Evolutionary conservation across 805 yeast genomes (phyloP), one percentile per base, ranked within the genome.

Genomic region (Barnettozyma salicaria): DNA sequence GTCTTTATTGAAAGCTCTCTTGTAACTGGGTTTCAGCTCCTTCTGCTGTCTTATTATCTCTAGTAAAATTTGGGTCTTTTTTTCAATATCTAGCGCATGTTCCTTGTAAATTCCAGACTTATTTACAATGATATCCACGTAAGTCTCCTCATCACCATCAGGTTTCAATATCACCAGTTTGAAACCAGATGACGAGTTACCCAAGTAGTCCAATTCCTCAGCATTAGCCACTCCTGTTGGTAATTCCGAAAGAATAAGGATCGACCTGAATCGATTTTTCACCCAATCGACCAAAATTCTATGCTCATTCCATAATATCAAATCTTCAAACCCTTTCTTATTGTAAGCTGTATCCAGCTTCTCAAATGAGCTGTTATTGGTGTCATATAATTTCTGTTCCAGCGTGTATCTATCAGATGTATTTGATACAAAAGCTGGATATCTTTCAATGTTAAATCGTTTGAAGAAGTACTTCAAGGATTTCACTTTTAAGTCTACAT

Each of bases 241-340:
- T 7, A 42, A 39, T 19, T 62, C 75, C 4, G 76, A 61, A 17
- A 81, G 55, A 4, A 81, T 65, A 46, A 83, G 70, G 49, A 73
- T 55, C 2, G 83, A 63, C 37, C 90, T 62, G 55, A 78, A 80
- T 56, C 74, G 73, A 62, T 81, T 81, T 50, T 78, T 79, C 32
- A 65, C 53, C 69, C 77, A 81, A 52, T 81, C 89, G 14, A 78
- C 67, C 39, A 79, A 61, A 10, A 81, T 76, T 19, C 88, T 63
- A 52, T 80, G 78, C 39, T 78, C 79, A 54, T 80, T 85, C 11
- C 59, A 44, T n/a, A 64, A 38, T 29, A 80, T 42, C 7, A 58
- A 44, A 8, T 50, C 43, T 33, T 65, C 64, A 47, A 81, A 76
- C 24, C 54, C 64, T 0, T 44, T 36, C 29, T 65, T 56, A 52